phyloP scores from a whole-genome alignment of 1,284 basidiomycete species.

The Phellinidium pouzarii region DNA sequence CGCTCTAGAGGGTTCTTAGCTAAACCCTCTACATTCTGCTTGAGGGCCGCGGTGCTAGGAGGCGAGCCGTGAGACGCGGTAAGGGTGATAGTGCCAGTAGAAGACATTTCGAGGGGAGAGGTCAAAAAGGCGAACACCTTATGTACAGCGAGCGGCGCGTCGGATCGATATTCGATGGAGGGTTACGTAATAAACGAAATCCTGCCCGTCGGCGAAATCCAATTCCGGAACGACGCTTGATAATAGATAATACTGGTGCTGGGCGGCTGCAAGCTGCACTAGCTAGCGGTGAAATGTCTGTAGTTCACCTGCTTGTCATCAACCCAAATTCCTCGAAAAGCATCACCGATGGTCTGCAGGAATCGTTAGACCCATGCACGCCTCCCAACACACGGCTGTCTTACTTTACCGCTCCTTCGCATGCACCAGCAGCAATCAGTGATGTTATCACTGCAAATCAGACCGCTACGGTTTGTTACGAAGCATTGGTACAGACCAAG shows the following conservation, averaged over 20 bases:
- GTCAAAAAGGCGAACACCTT: not conserved
- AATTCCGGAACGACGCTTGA: not conserved
- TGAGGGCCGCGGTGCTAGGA: not conserved
- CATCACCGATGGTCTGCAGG: constrained; percentile 32
- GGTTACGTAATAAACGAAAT: not conserved
- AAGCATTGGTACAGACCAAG: constrained; percentile 22
- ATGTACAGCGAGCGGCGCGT: not conserved
- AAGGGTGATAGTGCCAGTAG: constrained; percentile 1
- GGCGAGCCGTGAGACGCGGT: not conserved
- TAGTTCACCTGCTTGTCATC: constrained; percentile 34
- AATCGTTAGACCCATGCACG: constrained; percentile 15
- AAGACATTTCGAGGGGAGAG: not conserved
- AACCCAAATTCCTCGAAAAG: constrained; percentile 44
- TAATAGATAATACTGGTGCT: too few relatives aligned
- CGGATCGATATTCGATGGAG: not conserved
- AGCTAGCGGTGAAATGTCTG: not conserved
- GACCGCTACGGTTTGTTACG: constrained; percentile 33
- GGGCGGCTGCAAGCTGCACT: too few relatives aligned
- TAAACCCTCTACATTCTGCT: not conserved
- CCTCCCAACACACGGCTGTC: constrained; percentile 11
- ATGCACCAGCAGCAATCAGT: constrained; percentile 36
- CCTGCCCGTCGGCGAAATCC: not conserved
- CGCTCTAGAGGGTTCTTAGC: constrained; percentile 7
- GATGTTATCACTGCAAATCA: constrained; percentile 32
- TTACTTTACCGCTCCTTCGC: constrained; percentile 36